Percentiles rank a stretch among this genome's conserved stretches.
These are phyloP conservation scores for Lignosus rhinocerotis DNA, from an alignment of 1,284 basidiomycete species.

Conservation along the genomic window DNA sequence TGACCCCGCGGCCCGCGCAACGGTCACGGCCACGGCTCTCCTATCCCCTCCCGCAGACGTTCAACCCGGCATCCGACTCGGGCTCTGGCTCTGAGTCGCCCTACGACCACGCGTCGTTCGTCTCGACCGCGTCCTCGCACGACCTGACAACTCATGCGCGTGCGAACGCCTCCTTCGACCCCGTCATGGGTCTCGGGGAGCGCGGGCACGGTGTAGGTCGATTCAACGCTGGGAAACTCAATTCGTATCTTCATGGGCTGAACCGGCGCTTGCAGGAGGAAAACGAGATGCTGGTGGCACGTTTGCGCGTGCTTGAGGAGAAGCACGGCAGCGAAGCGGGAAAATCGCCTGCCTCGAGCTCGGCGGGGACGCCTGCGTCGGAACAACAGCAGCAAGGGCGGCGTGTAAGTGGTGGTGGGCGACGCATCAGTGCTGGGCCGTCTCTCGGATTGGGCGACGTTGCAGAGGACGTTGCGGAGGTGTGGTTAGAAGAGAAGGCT, in stretches of 20 bases:
- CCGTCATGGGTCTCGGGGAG: slow-evolving; percentile 68
- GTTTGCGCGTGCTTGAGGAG: slow-evolving; percentile 48
- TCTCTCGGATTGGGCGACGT: slow-evolving; percentile 56
- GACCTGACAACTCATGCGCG: slow-evolving; percentile 79
- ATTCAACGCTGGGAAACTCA: slow-evolving; percentile 81
- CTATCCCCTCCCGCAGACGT: slow-evolving; percentile 60
- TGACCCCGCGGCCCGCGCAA: slow-evolving; percentile 54
- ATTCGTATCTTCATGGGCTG: slow-evolving; percentile 78
- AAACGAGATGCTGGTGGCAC: slow-evolving; percentile 59
- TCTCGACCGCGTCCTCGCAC: slow-evolving; percentile 81
- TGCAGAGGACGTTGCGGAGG: slow-evolving; percentile 56
- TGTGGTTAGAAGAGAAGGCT: slow-evolving; percentile 67
- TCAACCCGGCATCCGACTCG: slow-evolving; percentile 33
- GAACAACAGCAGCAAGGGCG: slow-evolving; percentile 23
- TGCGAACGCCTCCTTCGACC: slow-evolving; percentile 83
- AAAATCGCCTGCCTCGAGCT: slow-evolving; percentile 11
- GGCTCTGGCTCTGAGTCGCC: slow-evolving; percentile 31
- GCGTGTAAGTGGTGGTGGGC: slow-evolving; percentile 35
- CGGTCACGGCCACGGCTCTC: slow-evolving; percentile 43
- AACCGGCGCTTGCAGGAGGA: slow-evolving; percentile 81
- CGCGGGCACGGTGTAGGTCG: slow-evolving; percentile 58
- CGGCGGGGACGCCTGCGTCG: slow-evolving; percentile 13
- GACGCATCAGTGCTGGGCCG: slow-evolving; percentile 46
- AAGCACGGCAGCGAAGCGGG: slow-evolving; percentile 30
- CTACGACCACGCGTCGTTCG: slow-evolving; percentile 56